phyloP scores from a whole-genome alignment of 352 stramenopile species.

The Phytophthora colocasiae region DNA sequence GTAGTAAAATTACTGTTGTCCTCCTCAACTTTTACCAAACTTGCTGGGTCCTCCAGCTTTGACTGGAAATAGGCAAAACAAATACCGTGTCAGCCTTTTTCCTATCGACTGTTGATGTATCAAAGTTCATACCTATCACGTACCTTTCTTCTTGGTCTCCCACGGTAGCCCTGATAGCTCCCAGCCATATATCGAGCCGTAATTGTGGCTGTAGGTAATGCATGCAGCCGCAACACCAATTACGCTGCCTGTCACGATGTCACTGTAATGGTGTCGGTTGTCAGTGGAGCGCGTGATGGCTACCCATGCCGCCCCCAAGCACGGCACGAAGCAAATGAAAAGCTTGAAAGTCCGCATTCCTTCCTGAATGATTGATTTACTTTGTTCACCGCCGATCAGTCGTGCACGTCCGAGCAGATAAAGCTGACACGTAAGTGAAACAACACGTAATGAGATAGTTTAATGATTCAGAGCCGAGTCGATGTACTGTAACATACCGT shows the following conservation, averaged over 20 bases:
- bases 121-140: background rate
- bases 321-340: constrained; percentile 72
- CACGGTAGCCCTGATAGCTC: constrained; percentile 53
- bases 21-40: background rate
- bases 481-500: constrained; percentile 43
- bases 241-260: constrained; percentile 69
- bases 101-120: too few relatives aligned
- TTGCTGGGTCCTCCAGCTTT: constrained; percentile 18
- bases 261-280: constrained; percentile 84
- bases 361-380: constrained; percentile 50
- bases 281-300: constrained; percentile 74
- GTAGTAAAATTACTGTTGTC: background rate
- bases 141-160: constrained; percentile 52
- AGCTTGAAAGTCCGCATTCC: constrained; percentile 63
- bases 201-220: constrained; percentile 67
- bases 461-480: background rate
- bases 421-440: constrained; percentile 37
- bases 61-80: constrained; percentile 3
- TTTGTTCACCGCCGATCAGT: constrained; percentile 55
- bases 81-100: background rate
- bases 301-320: constrained; percentile 68
- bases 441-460: constrained; percentile 9
- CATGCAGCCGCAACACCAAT: constrained; percentile 46
- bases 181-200: constrained; percentile 63
- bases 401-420: constrained; percentile 75